Conservation (phyloP, 1,284 basidiomycete genomes). For the Wolfiporia cocos region DNA sequence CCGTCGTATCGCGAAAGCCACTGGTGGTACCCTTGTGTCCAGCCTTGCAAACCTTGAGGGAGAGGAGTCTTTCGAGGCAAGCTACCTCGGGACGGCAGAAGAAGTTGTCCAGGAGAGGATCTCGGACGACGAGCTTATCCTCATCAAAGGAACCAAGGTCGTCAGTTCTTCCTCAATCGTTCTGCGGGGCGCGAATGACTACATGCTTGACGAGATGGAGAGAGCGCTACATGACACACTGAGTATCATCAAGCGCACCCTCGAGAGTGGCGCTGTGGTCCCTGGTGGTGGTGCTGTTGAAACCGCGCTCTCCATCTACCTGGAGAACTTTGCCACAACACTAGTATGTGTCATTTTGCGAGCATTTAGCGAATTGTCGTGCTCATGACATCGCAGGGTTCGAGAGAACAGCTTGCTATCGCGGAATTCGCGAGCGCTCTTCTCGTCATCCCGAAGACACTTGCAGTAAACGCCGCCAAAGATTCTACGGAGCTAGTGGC, state of each 20-base stretch:
- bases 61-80: slow-evolving; percentile 95
- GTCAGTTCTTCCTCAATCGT: slow-evolving; percentile 93
- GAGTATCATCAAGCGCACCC: slow-evolving; percentile 93
- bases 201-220: slow-evolving; percentile 99
- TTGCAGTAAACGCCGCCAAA: slow-evolving; percentile 97
- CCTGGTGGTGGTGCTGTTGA: slow-evolving; percentile 98
- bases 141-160: slow-evolving; percentile 96
- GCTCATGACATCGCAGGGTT: slow-evolving; percentile 72
- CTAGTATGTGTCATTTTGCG: slow-evolving; percentile 49
- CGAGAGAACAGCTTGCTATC: slow-evolving; percentile 96
- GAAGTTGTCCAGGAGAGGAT: slow-evolving; percentile 97
- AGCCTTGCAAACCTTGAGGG: slow-evolving; percentile 96
- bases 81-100: slow-evolving; percentile 86
- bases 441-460: slow-evolving; percentile 93
- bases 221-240: slow-evolving; percentile 92
- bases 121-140: slow-evolving; percentile 97
- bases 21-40: slow-evolving; percentile 90
- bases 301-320: slow-evolving; percentile 93
- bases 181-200: slow-evolving; percentile 96
- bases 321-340: slow-evolving; percentile 99
- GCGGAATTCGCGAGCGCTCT: slow-evolving; percentile 96
- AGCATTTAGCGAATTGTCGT: neutral
- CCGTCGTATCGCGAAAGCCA: slow-evolving; percentile 94
- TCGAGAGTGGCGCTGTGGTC: slow-evolving; percentile 94
- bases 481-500: slow-evolving; percentile 98